These are phyloP conservation scores for Alternaria solani DNA, from an alignment of 2,329 filamentous ascomycete genomes.

Conservation along the genomic window DNA sequence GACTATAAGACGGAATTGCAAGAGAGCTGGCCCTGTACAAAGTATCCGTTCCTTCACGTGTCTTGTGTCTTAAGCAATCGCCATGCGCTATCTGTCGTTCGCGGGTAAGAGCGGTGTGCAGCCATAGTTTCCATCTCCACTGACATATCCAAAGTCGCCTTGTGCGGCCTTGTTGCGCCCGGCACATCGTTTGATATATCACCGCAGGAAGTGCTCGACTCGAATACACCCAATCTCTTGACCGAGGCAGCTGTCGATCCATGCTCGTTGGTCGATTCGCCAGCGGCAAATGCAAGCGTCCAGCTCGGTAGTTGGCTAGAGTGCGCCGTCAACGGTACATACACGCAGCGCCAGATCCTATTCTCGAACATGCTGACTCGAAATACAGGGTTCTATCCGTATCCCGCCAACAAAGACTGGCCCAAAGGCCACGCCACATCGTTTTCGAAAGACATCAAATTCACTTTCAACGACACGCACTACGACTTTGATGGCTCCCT, in stretches of 20 bases:
- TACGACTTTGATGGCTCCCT: slow-evolving; percentile 43
- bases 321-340: slow-evolving; percentile 41
- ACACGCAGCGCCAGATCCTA: background rate
- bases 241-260: slow-evolving; percentile 23
- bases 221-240: background rate
- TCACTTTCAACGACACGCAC: slow-evolving; percentile 45
- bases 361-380: background rate
- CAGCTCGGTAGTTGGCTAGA: slow-evolving; percentile 43
- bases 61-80: background rate
- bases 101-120: slow-evolving; percentile 5
- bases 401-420: slow-evolving; percentile 43
- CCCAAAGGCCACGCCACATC: slow-evolving; percentile 30
- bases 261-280: slow-evolving; percentile 33
- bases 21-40: background rate
- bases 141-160: slow-evolving; percentile 5
- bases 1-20: slow-evolving; percentile 6
- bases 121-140: background rate
- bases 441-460: slow-evolving; percentile 38
- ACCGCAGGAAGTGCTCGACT: slow-evolving; percentile 10
- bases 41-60: background rate
- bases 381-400: slow-evolving; percentile 42
- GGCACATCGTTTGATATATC: slow-evolving; percentile 7
- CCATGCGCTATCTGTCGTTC: slow-evolving; percentile 12
- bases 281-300: slow-evolving; percentile 36
- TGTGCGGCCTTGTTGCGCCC: slow-evolving; percentile 7